Base-by-base conservation (phyloP, 2,329 filamentous ascomycete species). In the Fusarium liriodendri region DNA sequence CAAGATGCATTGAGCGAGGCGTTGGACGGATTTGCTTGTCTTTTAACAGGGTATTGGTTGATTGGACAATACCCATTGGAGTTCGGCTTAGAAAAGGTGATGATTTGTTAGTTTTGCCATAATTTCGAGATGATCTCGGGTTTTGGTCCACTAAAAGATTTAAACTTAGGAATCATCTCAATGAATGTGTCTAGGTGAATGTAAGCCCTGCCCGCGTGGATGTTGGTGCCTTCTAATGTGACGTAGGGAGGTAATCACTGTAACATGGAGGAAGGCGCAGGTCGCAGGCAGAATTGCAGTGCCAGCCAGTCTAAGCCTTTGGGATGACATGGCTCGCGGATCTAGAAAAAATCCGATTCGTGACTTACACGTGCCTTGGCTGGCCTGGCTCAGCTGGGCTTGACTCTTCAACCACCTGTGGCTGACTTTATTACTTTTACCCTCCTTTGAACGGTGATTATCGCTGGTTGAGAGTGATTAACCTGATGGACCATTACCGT, bases 11-110 rank as follows among this genome's bases (percentile, higher is more conserved):
- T 62, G 58, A 78, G 77, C 74, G 74, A 71, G 72, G 69, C 68
- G 71, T 77, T 75, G 69, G 69, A 52, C 64, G 74, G 52, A 65
- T 68, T 62, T 64, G 69, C 37, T 52, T 66, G 63, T 72, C 38
- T 64, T 64, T 73, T 62, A 29, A 72, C 42, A 67, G 58, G 60
- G 61, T 59, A 52, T 52, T 52, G 27, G 13, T 32, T 67, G 45
- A 50, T 66, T 69, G 61, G 57, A 62, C 67, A 64, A 75, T 75
- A 73, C 54, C 66, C 40, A 60, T 63, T 45, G 62, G 33, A 54
- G 62, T 50, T 64, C 35, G 69, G 58, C 40, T 64, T 58, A 40
- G 45, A 65, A 62, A 62, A 65, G 47, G 20, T 14, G 47, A 32
- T 52, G 47, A 32, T 52, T 52, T 20, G 37, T 20, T 64, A 22